Conservation (phyloP, 192 early-diverging fungal species). For the Entrophospora sp. region DNA sequence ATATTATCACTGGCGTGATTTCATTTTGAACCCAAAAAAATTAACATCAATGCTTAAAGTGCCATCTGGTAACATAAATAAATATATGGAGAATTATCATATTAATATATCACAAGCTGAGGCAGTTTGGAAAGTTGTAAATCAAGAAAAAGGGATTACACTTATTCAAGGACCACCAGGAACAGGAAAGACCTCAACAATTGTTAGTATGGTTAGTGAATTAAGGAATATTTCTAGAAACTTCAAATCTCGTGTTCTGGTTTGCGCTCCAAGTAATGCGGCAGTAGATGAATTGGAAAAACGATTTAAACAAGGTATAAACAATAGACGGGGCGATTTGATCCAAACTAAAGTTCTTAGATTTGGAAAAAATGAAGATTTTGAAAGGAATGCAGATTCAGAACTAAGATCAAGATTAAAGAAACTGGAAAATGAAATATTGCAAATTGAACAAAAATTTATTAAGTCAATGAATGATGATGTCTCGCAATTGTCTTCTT, state of each 20-base stretch:
- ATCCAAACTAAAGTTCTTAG: conserved; percentile 71
- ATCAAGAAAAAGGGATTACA: conserved; percentile 64
- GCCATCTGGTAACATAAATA: conserved; percentile 27
- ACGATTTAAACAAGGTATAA: conserved; percentile 70
- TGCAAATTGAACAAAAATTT: no score
- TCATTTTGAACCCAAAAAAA: conserved; percentile 54
- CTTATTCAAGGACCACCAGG: conserved; percentile 79
- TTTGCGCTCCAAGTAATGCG: conserved; percentile 95
- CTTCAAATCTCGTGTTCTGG: conserved; percentile 45
- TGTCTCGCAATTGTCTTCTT: no score
- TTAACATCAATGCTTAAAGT: conserved; percentile 22
- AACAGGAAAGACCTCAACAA: conserved; percentile 73
- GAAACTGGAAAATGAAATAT: no score
- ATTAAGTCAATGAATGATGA: no score
- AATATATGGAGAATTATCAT: conserved; percentile 50
- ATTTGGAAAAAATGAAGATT: conserved; percentile 64
- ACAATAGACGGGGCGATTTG: conserved; percentile 42
- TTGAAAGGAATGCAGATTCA: conserved; percentile 46
- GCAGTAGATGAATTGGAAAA: conserved; percentile 93
- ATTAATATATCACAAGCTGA: conserved; percentile 91
- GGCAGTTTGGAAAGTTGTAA: conserved; percentile 63
- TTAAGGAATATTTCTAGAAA: conserved; percentile 27
- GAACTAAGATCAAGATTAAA: no score
- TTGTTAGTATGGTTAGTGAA: conserved; percentile 72
- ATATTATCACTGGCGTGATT: conserved; percentile 45